phyloP scores from a whole-genome alignment of 306 rosid species.

The Comarum palustre region DNA sequence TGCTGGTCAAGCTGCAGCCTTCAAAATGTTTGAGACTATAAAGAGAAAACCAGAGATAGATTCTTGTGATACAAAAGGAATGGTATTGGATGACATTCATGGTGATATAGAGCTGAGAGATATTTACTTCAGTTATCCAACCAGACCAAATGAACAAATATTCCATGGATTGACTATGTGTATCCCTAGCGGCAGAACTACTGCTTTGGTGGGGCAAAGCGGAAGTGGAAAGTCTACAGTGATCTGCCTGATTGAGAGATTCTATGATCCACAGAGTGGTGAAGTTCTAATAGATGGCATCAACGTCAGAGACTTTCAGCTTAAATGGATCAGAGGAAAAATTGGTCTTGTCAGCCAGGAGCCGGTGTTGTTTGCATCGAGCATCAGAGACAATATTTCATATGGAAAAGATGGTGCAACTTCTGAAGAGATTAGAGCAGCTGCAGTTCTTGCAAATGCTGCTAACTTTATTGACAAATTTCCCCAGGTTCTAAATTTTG shows the following conservation, averaged over 20 bases:
- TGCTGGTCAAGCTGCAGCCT: slow-evolving; percentile 90
- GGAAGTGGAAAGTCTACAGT: slow-evolving; percentile 91
- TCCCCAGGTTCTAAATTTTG: slow-evolving; percentile 55
- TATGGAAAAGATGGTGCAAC: slow-evolving; percentile 88
- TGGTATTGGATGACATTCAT: slow-evolving; percentile 50
- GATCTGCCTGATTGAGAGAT: slow-evolving; percentile 76
- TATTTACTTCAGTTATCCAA: slow-evolving; percentile 71
- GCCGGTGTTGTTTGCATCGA: slow-evolving; percentile 72
- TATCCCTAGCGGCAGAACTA: slow-evolving; percentile 60
- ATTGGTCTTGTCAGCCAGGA: slow-evolving; percentile 95
- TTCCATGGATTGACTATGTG: slow-evolving; percentile 63
- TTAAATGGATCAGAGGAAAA: slow-evolving; percentile 76
- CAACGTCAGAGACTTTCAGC: slow-evolving; percentile 73
- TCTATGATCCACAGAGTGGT: slow-evolving; percentile 77
- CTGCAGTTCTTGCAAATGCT: slow-evolving; percentile 81
- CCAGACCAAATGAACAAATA: slow-evolving; percentile 70
- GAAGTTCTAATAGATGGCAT: slow-evolving; percentile 22
- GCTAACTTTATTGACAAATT: slow-evolving; percentile 74
- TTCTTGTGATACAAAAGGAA: slow-evolving; percentile 59
- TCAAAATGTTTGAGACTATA: slow-evolving; percentile 80
- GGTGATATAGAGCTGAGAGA: slow-evolving; percentile 71
- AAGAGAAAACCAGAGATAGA: slow-evolving; percentile 75
- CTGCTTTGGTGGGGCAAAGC: slow-evolving; percentile 86
- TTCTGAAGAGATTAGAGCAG: slow-evolving; percentile 62
- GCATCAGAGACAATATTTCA: slow-evolving; percentile 76